Conservation (phyloP, 2,329 filamentous ascomycete species). For the Metarhizium guizhouense region DNA sequence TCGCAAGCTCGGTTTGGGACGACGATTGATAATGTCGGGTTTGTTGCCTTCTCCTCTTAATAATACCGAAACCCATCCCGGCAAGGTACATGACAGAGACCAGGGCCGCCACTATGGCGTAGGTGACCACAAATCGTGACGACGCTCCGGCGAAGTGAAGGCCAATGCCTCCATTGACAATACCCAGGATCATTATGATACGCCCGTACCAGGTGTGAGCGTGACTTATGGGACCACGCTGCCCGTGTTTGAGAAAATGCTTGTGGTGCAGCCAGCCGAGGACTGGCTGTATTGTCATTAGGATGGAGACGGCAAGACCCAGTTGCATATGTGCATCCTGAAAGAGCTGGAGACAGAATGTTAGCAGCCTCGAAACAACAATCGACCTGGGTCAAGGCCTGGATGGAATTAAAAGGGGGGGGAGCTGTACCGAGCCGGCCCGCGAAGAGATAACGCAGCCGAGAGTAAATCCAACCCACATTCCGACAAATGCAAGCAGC, state of each 20-base stretch:
- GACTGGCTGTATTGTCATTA: conserved; percentile 49
- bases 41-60: neutral
- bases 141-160: conserved; percentile 39
- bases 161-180: conserved; percentile 56
- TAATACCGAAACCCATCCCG: neutral
- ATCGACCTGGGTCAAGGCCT: neutral
- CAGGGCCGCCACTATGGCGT: conserved; percentile 41
- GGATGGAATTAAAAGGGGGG: neutral
- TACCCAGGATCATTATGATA: conserved; percentile 44
- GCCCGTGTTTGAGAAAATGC: conserved; percentile 37
- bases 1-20: neutral
- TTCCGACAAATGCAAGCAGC: conserved; percentile 39
- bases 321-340: conserved; percentile 44
- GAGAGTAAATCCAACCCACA: conserved; percentile 51
- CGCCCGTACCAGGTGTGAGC: conserved; percentile 56
- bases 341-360: conserved; percentile 34
- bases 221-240: conserved; percentile 42
- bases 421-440: conserved; percentile 30
- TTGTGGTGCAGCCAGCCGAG: conserved; percentile 50
- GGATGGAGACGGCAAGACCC: conserved; percentile 43
- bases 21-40: neutral
- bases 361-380: neutral
- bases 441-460: conserved; percentile 42
- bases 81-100: neutral
- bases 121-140: conserved; percentile 38